These are phyloP conservation scores for Cyclaneusma minus DNA, from an alignment of 2,329 filamentous ascomycete species.

Conservation along the genomic window DNA sequence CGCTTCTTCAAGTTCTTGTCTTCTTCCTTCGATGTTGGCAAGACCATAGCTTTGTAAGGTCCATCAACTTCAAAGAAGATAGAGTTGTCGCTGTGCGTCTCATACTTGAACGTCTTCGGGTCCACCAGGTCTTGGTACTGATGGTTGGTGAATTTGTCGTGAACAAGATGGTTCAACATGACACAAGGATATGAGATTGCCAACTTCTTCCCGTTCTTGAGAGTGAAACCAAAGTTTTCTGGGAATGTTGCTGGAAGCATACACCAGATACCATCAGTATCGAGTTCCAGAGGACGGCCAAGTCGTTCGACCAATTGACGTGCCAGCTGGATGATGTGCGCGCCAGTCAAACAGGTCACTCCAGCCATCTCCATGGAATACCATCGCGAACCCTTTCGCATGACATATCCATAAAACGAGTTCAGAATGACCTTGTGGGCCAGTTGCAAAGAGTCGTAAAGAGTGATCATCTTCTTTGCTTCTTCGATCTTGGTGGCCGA, in stretches of 20 bases:
- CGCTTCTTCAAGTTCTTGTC: slow-evolving; percentile 99
- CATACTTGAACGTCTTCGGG: slow-evolving; percentile 67
- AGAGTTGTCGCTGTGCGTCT: slow-evolving; percentile 95
- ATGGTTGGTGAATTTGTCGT: slow-evolving; percentile 88
- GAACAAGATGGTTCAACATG: slow-evolving; percentile 96
- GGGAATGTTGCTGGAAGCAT: slow-evolving; percentile 94
- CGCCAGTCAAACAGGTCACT: slow-evolving; percentile 91
- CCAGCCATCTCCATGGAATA: slow-evolving; percentile 99
- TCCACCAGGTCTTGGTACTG: slow-evolving; percentile 90
- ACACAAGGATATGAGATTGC: slow-evolving; percentile 96
- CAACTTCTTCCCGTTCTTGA: slow-evolving; percentile 92
- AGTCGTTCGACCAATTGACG: slow-evolving; percentile 86
- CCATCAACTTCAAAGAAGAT: slow-evolving; percentile 99
- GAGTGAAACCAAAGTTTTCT: slow-evolving; percentile 86
- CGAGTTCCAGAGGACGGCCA: slow-evolving; percentile 80
- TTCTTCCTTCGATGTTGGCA: slow-evolving; percentile 95
- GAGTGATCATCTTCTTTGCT: slow-evolving; percentile 95
- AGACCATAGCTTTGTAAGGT: slow-evolving; percentile 91
- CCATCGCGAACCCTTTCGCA: slow-evolving; percentile 97
- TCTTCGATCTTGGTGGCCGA: slow-evolving; percentile 65
- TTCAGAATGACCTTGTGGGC: slow-evolving; percentile 99
- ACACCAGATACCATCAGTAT: slow-evolving; percentile 99
- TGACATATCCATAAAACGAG: slow-evolving; percentile 98
- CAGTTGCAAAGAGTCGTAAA: slow-evolving; percentile 90
- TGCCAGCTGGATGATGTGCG: slow-evolving; percentile 93